These are phyloP conservation scores for Cystobasidium tubakii DNA, from an alignment of 768 basidiomycete species.

Conservation along the genomic window DNA sequence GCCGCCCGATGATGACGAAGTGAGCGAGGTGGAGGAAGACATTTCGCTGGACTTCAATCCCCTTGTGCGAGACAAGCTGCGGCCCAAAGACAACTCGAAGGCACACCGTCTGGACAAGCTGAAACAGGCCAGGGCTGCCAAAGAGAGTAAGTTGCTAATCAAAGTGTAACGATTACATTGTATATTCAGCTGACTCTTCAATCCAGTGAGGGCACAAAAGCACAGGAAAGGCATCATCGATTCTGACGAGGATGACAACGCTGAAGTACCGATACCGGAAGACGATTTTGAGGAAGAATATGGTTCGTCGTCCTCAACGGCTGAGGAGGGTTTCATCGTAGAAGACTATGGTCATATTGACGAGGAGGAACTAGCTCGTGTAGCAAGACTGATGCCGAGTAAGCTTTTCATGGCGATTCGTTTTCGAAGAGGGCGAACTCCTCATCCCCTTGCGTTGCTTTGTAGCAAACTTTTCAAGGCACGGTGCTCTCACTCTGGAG, in stretches of 20 bases:
- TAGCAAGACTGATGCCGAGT: slow-evolving; percentile 12
- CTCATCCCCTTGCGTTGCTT: not conserved
- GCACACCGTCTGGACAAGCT: slow-evolving; percentile 27
- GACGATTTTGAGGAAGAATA: not conserved
- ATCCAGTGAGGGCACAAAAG: slow-evolving; percentile 1
- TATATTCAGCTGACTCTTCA: not conserved
- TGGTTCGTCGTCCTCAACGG: not conserved
- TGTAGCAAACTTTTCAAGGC: not conserved
- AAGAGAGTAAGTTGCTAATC: slow-evolving; percentile 8
- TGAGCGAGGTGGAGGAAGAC: slow-evolving; percentile 11
- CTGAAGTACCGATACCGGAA: not conserved
- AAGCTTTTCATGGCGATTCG: not conserved
- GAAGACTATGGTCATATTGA: slow-evolving; percentile 24
- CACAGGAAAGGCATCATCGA: slow-evolving; percentile 27
- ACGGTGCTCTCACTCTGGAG: slow-evolving; percentile 11
- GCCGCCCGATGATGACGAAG: not conserved
- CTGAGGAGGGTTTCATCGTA: not conserved
- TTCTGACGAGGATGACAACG: slow-evolving; percentile 24
- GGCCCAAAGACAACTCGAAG: slow-evolving; percentile 27
- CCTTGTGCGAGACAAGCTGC: slow-evolving; percentile 24
- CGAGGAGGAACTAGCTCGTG: slow-evolving; percentile 18
- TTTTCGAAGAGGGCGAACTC: too few relatives aligned
- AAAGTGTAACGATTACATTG: not conserved
- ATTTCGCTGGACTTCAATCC: slow-evolving; percentile 15
- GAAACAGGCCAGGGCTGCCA: slow-evolving; percentile 13